Base-by-base conservation (phyloP, 371 early-diverging fungal genomes). In the Mucor sp. region DNA sequence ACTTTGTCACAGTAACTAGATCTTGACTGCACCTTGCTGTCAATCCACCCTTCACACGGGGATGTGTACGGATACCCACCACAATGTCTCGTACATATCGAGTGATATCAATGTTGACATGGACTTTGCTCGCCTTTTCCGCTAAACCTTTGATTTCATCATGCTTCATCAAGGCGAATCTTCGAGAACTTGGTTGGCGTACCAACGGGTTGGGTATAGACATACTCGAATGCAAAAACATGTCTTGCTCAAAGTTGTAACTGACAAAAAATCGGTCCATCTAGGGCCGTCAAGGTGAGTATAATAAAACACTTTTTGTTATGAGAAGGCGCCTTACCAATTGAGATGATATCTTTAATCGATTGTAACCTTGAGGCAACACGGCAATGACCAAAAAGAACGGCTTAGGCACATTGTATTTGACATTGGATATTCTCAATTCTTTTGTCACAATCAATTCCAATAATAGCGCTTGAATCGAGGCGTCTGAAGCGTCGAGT, bases 21-120 rank as follows among this genome's bases (percentile, higher is more conserved):
- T 89, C 89, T 53, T 83, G 77, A 4, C 86, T 86, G 30, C 87
- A 78, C 35, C 87, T 70, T 8, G 89, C 80, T n/a, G 89, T 89
- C 27, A 89, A 35, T 0, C 89, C 89, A 28, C 87, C 85, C 55
- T 80, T 82, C 8, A 89, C 82, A 25, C 78, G 66, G 6, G 86
- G 86, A 66, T 89, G 89, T 6, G 87, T 87, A 11, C 89, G 82
- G 23, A 89, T 68, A 12, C 84, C 87, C 8, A 89, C 87, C 3
- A 89, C 81, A 50, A 89, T 84, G 72, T 89, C 89, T 15, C 89
- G 74, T 35, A 89, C 84, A 50, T 87, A 89, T 4, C 87, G 66
- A 30, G 78, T 81, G 58, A 89, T 84, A 47, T 89, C 89, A 59
- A 83, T 86, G 64, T 84, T 79, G 19, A 89, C 74, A 41, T 85